Conservation (phyloP, 2,329 filamentous ascomycete genomes). For the Fusarium scirpi region DNA sequence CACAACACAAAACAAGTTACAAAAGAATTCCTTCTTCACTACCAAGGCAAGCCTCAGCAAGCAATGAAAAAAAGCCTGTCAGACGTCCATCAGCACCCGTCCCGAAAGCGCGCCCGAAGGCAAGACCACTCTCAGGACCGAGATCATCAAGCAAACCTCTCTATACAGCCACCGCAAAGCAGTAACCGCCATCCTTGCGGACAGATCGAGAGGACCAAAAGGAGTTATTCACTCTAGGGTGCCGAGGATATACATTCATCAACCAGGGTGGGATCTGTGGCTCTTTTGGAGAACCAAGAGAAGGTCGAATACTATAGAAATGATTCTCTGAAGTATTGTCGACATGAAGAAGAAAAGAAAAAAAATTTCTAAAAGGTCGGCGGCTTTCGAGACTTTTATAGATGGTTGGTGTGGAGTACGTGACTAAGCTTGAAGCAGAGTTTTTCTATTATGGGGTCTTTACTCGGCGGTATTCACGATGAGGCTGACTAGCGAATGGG, state of each 20-base stretch:
- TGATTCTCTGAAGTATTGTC: constrained; percentile 84
- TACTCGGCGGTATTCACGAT: background rate
- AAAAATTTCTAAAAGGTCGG: constrained; percentile 53
- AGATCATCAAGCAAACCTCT: constrained; percentile 88
- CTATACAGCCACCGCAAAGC: constrained; percentile 71
- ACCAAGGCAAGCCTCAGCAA: constrained; percentile 59
- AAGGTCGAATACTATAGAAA: constrained; percentile 97
- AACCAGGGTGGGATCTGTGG: constrained; percentile 81
- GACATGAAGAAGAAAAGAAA: constrained; percentile 67
- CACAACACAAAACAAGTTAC: too few relatives aligned
- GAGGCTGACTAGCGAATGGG: constrained; percentile 16
- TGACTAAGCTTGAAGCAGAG: constrained; percentile 3
- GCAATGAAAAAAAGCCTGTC: constrained; percentile 77
- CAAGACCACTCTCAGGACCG: constrained; percentile 76
- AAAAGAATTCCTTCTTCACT: constrained; percentile 63
- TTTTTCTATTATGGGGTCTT: background rate
- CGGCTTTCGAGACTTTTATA: constrained; percentile 28
- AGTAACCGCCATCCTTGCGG: constrained; percentile 67
- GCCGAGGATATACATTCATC: constrained; percentile 77
- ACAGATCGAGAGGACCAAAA: constrained; percentile 44
- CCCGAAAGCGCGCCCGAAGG: constrained; percentile 81
- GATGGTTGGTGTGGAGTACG: background rate
- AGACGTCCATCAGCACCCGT: constrained; percentile 91
- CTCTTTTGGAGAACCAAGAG: constrained; percentile 93
- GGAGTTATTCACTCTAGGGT: constrained; percentile 54